Evolutionary conservation across 2,329 filamentous ascomycete genomes (phyloP).

Genomic region (Cladosporium sp.): DNA sequence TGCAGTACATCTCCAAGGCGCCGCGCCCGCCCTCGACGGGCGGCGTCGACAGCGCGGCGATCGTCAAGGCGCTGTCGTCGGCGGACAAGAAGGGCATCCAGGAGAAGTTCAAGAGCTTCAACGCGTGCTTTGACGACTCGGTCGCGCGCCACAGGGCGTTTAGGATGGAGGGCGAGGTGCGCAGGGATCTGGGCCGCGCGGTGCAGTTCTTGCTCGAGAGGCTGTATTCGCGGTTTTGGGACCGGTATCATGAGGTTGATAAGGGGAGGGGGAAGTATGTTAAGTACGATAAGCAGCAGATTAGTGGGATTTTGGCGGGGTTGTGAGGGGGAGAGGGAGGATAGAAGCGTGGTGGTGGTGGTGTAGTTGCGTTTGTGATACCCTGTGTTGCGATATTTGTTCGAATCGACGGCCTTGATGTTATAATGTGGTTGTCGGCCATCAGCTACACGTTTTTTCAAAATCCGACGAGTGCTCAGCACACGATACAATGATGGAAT

Average conservation of each 20-base stretch:
- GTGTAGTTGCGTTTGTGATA: too few relatives aligned
- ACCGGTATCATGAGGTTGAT: conserved; percentile 94
- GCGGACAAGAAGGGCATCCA: conserved; percentile 97
- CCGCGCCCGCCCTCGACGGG: conserved; percentile 66
- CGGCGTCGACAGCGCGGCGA: conserved; percentile 68
- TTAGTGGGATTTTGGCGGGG: conserved; percentile 55
- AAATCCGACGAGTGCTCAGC: too few relatives aligned
- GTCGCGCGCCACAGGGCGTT: conserved; percentile 74
- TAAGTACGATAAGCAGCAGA: conserved; percentile 84
- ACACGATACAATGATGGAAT: too few relatives aligned
- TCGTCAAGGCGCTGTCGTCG: conserved; percentile 74
- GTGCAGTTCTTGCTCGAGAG: conserved; percentile 90
- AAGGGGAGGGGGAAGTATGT: conserved; percentile 98
- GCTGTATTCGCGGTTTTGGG: conserved; percentile 91
- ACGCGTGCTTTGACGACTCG: conserved; percentile 82
- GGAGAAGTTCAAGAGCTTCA: conserved; percentile 90
- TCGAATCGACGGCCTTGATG: too few relatives aligned
- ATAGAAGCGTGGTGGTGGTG: too few relatives aligned
- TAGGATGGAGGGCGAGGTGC: conserved; percentile 86
- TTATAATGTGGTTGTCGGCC: too few relatives aligned
- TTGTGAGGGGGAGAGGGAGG: not conserved
- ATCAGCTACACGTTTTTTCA: too few relatives aligned
- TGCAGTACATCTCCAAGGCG: conserved; percentile 77
- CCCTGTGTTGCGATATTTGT: too few relatives aligned
- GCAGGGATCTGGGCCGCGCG: conserved; percentile 71